Conservation (phyloP, 805 yeast genomes). For the Candida coquimbonensis region DNA sequence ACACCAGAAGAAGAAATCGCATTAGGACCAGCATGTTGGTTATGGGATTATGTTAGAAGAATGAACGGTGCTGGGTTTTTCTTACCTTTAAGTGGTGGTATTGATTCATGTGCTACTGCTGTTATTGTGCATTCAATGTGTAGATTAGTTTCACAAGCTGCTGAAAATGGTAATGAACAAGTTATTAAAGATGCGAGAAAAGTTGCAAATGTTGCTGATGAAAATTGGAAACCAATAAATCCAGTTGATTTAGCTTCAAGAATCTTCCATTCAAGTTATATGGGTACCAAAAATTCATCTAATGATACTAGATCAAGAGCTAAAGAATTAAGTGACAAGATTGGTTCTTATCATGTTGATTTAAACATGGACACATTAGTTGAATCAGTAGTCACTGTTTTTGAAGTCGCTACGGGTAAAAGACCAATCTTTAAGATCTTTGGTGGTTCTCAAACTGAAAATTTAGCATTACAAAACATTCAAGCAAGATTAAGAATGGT, state of each 20-base stretch:
- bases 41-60: conserved; percentile 95
- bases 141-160: conserved; percentile 68
- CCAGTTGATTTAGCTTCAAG: conserved; percentile 71
- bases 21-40: conserved; percentile 98
- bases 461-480: conserved; percentile 90
- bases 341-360: conserved; percentile 88
- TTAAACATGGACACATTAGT: conserved; percentile 88
- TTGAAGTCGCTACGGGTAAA: conserved; percentile 87
- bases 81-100: conserved; percentile 93
- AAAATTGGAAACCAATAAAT: conserved; percentile 58
- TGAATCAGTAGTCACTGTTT: conserved; percentile 60
- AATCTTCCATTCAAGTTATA: conserved; percentile 83
- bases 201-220: conserved; percentile 48
- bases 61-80: conserved; percentile 88
- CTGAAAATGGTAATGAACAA: conserved; percentile 57
- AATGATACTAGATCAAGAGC: conserved; percentile 81
- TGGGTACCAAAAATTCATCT: conserved; percentile 96
- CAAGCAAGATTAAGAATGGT: conserved; percentile 98
- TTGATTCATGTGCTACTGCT: conserved; percentile 97
- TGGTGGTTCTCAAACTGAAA: conserved; percentile 90
- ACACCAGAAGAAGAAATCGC: conserved; percentile 95
- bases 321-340: conserved; percentile 57
- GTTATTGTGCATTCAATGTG: conserved; percentile 94
- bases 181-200: conserved; percentile 72
- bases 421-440: conserved; percentile 83